Evolutionary conservation across 768 basidiomycete genomes (phyloP), one percentile per base, ranked within the genome.

Genomic region (Russula vinacea): DNA sequence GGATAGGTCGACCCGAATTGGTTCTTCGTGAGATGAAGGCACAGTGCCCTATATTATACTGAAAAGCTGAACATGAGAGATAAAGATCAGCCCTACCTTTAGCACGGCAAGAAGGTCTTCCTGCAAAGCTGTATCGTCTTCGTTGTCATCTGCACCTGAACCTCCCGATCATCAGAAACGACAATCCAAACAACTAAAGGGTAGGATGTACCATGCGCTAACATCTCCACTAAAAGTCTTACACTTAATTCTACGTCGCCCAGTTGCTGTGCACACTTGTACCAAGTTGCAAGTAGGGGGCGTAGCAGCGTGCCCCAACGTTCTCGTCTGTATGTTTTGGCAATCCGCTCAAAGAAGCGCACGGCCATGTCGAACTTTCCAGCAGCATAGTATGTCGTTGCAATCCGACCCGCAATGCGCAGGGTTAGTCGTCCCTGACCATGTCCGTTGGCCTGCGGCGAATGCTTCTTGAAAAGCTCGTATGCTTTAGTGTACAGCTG

Each of bases 401-500:
- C 96, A 60, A 99, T 98, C 37, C 88, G 84, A 73, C 84, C 89
- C 4, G 94, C 96, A 57, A 99, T 89, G 82, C 86, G 92, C n/a
- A 96, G 77, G 0, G 92, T 93, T 66, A 94, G 76, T 11, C 95
- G 84, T 3, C 86, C 84, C 68, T 90, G 91, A n/a, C 80, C 82
- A 22, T 80, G 77, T 55, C 55, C 57, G 26, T 76, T 71, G 40
- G 76, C 67, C 32, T 60, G 40, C 1, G 82, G 75, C 49, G 77
- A 79, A 70, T 90, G 83, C 69, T 85, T 88, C 77, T 96, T 98
- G 79, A 97, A 93, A 13, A 94, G 73, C 68, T 96, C 92, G 74
- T 99, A 98, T 1, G 97, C 81, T 71, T 95, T 94, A 8, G 93
- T 97, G 72, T 94, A 95, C 1, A 99, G 81, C 92, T 95, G 60